These are phyloP conservation scores for Salvia miltiorrhiza DNA, from an alignment of 257 asterid genomes.

Conservation along the genomic window DNA sequence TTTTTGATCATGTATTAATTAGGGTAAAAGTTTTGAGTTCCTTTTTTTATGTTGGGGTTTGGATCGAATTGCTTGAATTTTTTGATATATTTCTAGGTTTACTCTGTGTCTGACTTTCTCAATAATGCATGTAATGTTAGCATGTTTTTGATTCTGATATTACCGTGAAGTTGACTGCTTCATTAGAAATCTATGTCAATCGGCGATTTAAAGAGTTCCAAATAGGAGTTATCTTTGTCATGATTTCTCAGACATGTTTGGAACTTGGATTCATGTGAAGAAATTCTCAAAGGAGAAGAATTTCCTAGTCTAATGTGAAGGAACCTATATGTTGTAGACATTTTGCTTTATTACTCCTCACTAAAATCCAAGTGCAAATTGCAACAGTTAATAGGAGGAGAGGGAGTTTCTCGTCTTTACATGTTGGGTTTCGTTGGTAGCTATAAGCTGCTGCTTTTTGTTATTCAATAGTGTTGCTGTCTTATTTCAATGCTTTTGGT, in stretches of 20 bases:
- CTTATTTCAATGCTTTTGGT: not conserved
- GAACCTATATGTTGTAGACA: not conserved
- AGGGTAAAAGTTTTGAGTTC: not conserved
- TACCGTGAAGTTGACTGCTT: not conserved
- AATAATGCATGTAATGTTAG: not conserved
- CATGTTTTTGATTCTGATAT: not conserved
- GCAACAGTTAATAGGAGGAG: not conserved
- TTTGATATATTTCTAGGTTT: not conserved
- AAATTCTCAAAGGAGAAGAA: not conserved
- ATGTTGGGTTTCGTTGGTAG: not conserved
- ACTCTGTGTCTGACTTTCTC: not conserved
- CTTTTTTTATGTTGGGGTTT: not conserved
- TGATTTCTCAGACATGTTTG: not conserved
- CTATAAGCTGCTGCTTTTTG: not conserved
- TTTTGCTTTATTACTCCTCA: not conserved
- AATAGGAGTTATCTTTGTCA: not conserved
- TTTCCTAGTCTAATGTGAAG: not conserved
- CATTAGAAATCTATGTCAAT: not conserved
- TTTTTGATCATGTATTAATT: not conserved
- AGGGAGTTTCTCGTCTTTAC: not conserved
- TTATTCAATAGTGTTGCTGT: not conserved
- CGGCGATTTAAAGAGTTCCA: not conserved
- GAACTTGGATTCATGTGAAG: not conserved
- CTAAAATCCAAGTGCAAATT: not conserved
- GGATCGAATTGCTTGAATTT: slow-evolving; percentile 6